Evolutionary conservation across 371 early-diverging fungal species (phyloP), one percentile per base, ranked within the genome.

Genomic region (Apophysomyces trapeziformis): DNA sequence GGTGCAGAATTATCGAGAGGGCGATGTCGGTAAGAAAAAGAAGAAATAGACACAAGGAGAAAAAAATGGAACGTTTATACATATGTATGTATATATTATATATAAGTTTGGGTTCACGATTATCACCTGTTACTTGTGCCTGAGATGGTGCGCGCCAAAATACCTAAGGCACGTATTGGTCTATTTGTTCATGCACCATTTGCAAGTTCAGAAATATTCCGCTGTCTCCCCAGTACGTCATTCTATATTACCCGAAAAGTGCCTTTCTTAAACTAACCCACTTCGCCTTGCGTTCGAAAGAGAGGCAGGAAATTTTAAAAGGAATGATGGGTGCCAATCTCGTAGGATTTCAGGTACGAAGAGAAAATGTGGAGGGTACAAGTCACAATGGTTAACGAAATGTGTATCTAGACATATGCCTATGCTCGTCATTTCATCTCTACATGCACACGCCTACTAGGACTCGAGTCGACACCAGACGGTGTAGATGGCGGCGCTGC

Each of bases 151-250:
- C 89, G 96, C 41, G 75, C 87, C 66, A 77, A 73, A 35, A 72
- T 96, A 13, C 96, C 96, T 0, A 71, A 85, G 35, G 92, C 96
- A 4, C 86, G 87, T 54, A 92, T 99, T 66, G 97, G 97, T 14
- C 91, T 98, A 73, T 99, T 99, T 78, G 82, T 98, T 57, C 99
- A 99, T 85, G 95, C 97, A 0, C 97, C 99, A 5, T 99, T 99
- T 78, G 98, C 99, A 7, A 88, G 89, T 65, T 92, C 94, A 1
- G 96, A 95, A 69, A 90, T 96, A n/a, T 97, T 99, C 83, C 88
- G 95, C 32, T 95, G 95, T 72, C 80, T 96, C 37, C 93, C 96
- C 16, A 85, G 91, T 89, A 85, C 79, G 89, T 65, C 7, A 14
- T 6, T 41, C 8, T 41, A 4, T 5, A 9, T n/a, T 38, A 9